These are phyloP conservation scores for Saccharomyces kudriavzevii DNA, from an alignment of 805 yeast species.

Conservation along the genomic window DNA sequence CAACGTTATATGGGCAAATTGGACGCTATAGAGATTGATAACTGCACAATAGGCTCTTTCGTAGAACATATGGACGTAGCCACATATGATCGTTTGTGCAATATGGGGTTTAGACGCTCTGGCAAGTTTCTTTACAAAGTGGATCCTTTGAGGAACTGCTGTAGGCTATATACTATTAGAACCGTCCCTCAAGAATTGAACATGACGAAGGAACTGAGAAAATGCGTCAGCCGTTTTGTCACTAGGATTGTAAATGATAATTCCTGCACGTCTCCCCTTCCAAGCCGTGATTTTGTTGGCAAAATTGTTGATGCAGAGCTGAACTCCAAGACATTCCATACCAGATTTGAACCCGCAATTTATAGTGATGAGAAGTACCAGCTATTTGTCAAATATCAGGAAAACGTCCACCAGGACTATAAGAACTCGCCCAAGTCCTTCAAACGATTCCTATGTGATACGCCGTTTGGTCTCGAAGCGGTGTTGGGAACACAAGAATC, in stretches of 20 bases:
- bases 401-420: conserved; percentile 56
- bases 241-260: conserved; percentile 7
- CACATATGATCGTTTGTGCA: conserved; percentile 57
- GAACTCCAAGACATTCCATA: conserved; percentile 24
- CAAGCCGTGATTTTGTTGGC: conserved; percentile 13
- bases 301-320: conserved; percentile 36
- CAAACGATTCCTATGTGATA: conserved; percentile 56
- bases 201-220: conserved; percentile 58
- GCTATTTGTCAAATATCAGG: conserved; percentile 62
- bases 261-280: not conserved
- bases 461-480: conserved; percentile 43
- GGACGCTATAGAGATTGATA: conserved; percentile 9
- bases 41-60: conserved; percentile 34
- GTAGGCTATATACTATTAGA: conserved; percentile 71
- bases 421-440: conserved; percentile 45
- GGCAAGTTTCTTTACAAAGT: conserved; percentile 61
- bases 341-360: conserved; percentile 45
- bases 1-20: conserved; percentile 6
- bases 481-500: conserved; percentile 18
- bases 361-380: conserved; percentile 52
- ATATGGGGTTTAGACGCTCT: conserved; percentile 72
- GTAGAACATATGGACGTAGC: conserved; percentile 39
- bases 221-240: conserved; percentile 53
- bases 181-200: conserved; percentile 42
- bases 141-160: conserved; percentile 66